Base-by-base conservation (phyloP, 2,329 filamentous ascomycete genomes). In the Hymenotorrendiella dingleyae region DNA sequence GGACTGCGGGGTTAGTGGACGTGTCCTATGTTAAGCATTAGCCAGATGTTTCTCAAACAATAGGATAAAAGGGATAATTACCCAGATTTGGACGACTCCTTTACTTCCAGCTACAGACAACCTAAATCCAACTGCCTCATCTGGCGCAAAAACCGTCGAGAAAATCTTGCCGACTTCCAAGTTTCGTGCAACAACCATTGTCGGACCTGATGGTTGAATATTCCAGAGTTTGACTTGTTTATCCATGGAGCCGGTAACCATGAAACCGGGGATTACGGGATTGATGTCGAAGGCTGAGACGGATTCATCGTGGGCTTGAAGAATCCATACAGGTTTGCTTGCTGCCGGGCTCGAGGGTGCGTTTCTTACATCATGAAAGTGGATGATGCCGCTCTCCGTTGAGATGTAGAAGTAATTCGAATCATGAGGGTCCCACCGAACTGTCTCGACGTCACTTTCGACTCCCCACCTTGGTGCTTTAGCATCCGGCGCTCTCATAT, bases 141-240 rank as follows among this genome's bases (percentile, higher is more conserved):
- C 93, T 1, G 93, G 91, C 4, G 86, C 93, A 64, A 97, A 98
- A 6, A 76, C 78, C 2, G 90, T 85, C 9, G 87, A 87, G 66
- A 98, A 98, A 27, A 98, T 85, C 67, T 91, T 94, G 47, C 93
- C 93, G 14, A 98, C 86, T 42, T 94, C 93, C 34, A 97, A 71
- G 64, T 97, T 91, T 54, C 93, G 82, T 20, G 86, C 86, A 4
- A 94, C 86, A 1, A 98, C 88, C 78, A 98, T 86, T 47, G 81
- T 86, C 1, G 93, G 93, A 2, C 88, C 89, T 29, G 78, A 77
- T 10, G 83, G 66, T 55, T 84, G 77, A 44, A 96, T 80, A 66
- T 95, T 95, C 93, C 93, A 98, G 44, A 98, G 73, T 73, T 98
- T 98, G 56, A 97, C 89, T 5, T 84, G 86, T 71, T 88, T 91